Evolutionary conservation across 352 stramenopile genomes (phyloP).

Genomic region (Poterioochromonas sp.): DNA sequence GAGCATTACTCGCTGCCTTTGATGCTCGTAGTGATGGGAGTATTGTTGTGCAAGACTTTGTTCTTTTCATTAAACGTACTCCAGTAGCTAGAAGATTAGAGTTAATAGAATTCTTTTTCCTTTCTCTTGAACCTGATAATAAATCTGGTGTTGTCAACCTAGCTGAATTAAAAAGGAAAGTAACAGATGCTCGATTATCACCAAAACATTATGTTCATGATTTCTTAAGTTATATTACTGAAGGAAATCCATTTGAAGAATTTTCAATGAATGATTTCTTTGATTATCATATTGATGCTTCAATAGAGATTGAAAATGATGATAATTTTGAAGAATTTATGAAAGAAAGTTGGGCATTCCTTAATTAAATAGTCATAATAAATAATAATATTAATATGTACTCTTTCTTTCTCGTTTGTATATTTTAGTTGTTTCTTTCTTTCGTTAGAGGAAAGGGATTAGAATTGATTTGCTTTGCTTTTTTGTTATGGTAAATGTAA

Average conservation of each 20-base stretch:
- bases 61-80: neutral
- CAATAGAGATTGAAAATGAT: slow-evolving; percentile 3
- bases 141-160: neutral
- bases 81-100: neutral
- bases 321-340: neutral
- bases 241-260: neutral
- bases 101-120: neutral
- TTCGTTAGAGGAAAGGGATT: too few relatives aligned
- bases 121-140: neutral
- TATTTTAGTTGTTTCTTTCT: too few relatives aligned
- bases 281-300: neutral
- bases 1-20: neutral
- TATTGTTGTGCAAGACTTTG: neutral
- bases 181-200: neutral
- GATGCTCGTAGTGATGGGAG: neutral
- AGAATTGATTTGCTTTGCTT: too few relatives aligned
- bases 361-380: too few relatives aligned
- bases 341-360: neutral
- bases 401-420: too few relatives aligned
- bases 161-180: neutral
- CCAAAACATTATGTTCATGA: neutral
- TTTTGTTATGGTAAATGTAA: too few relatives aligned
- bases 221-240: neutral
- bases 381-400: too few relatives aligned
- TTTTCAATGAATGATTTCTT: neutral